Base-by-base conservation (phyloP, 257 asterid species). In the Plantago major region DNA sequence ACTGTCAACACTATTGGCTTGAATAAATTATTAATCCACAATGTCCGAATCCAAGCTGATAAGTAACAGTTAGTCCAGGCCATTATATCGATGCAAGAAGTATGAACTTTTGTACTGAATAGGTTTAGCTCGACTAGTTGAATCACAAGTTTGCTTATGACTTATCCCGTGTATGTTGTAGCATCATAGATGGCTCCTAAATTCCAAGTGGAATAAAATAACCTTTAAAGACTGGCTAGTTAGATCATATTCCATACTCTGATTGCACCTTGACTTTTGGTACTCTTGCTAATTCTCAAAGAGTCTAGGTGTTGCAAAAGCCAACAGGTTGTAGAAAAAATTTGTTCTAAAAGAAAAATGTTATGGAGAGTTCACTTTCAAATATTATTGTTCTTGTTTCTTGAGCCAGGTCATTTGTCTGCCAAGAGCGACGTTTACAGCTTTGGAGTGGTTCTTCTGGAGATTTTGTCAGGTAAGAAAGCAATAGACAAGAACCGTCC, bases 401-500 rank as follows among this genome's bases (percentile, higher is more conserved):
- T 22, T 18, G 51, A 0, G 30, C 19, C 59, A 84, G 95, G 95
- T 50, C 94, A 82, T 62, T 76, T 87, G 68, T 84, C 95, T 17
- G 78, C 90, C 17, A 87, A 80, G 88, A 84, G 90, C 28, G 88
- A 87, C 44, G 84, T 87, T 46, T 87, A 80, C 81, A 87, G 90
- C 77, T 87, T 80, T 0, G 94, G 95, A 2, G 94, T 84, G 3
- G 91, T 86, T 10, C 95, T 87, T 6, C 69, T 84, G 3, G 95
- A 87, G 70, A 78, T 87, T 57, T 18, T 87, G 54, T 70, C 85
- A 0, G 95, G 95, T 18, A 84, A 73, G 73, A 87, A 79, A 73
- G 88, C 86, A 2, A 79, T 84, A 53, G 95, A 87, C 83, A 87
- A 80, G 76, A 87, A 83, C 58, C 86, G 88, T 18, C 88, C 95